A percentile compares a stretch with the other conserved stretches of the same genome.
phyloP scores from a whole-genome alignment of 148 eudicot genomes.

The Rhododendron kiyosumense region DNA sequence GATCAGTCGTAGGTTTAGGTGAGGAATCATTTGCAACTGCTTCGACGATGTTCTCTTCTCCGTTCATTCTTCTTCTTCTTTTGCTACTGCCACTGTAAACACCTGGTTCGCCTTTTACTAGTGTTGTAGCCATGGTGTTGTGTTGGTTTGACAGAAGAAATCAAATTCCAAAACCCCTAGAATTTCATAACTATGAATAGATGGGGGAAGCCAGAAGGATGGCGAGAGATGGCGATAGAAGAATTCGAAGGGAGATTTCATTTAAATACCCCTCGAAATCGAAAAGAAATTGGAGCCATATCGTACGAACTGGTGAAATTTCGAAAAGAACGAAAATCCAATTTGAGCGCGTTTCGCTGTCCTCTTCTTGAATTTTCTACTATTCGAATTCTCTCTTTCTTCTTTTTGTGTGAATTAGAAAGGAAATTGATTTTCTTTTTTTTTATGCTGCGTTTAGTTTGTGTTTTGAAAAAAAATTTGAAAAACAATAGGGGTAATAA shows the following conservation, averaged over 20 bases:
- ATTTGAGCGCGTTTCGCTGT: not conserved
- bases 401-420: too few species aligned
- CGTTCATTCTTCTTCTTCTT: not conserved
- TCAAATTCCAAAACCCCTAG: not conserved
- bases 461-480: too few species aligned
- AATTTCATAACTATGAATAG: too few species aligned
- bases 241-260: too few species aligned
- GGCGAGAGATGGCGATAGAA: too few species aligned
- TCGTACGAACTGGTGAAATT: not conserved
- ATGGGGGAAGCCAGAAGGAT: too few species aligned
- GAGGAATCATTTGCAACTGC: not conserved
- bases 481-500: too few species aligned
- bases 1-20: slow-evolving; percentile 23
- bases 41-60: slow-evolving; percentile 8
- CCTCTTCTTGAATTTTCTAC: not conserved
- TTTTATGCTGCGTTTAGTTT: too few species aligned
- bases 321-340: not conserved
- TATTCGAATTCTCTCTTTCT: not conserved
- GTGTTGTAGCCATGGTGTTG: slow-evolving; percentile 12
- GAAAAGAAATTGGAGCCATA: not conserved
- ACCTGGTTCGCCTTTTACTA: slow-evolving; percentile 12
- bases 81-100: not conserved
- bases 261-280: not conserved
- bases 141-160: not conserved
- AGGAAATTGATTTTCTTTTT: too few species aligned